Percentiles rank a stretch among this genome's conserved stretches.
phyloP scores from a whole-genome alignment of 2,329 filamentous ascomycete species.

The Fusarium secorum region DNA sequence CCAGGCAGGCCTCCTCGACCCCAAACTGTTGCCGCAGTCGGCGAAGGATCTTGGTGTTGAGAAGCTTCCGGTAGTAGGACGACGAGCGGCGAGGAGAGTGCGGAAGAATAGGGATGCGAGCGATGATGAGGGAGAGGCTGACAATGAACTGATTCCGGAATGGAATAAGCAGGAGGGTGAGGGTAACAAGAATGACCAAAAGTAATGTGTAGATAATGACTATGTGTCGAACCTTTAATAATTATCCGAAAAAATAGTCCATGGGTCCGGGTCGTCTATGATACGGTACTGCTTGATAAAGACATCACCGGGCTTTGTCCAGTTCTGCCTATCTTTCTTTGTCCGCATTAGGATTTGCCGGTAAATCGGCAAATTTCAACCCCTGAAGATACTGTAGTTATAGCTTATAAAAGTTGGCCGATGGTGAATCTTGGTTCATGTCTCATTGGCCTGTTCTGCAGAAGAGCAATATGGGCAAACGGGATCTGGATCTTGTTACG shows the following conservation, averaged over 20 bases:
- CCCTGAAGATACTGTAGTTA: accelerated
- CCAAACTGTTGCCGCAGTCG: slow-evolving; percentile 47
- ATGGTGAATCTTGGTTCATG: too few relatives aligned
- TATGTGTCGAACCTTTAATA: background rate
- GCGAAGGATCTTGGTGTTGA: slow-evolving; percentile 47
- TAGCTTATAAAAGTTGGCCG: background rate
- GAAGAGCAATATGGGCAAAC: too few relatives aligned
- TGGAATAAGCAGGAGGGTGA: slow-evolving; percentile 42
- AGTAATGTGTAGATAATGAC: background rate
- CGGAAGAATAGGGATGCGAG: slow-evolving; percentile 34
- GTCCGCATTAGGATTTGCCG: background rate
- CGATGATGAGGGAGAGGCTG: slow-evolving; percentile 52
- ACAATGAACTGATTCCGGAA: slow-evolving; percentile 51
- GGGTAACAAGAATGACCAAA: background rate
- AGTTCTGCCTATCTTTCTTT: background rate
- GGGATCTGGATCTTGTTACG: accelerated
- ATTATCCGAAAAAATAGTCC: background rate
- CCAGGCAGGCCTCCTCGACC: slow-evolving; percentile 65
- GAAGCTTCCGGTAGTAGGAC: slow-evolving; percentile 51
- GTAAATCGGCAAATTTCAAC: too few relatives aligned
- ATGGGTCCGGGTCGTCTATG: background rate
- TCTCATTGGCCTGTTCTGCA: background rate
- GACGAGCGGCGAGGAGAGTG: slow-evolving; percentile 50
- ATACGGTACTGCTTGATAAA: background rate
- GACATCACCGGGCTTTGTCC: background rate